Percentiles rank a stretch among this genome's conserved stretches.
These are phyloP conservation scores for Venturia effusa DNA, from an alignment of 2,329 filamentous ascomycete genomes.

Conservation along the genomic window DNA sequence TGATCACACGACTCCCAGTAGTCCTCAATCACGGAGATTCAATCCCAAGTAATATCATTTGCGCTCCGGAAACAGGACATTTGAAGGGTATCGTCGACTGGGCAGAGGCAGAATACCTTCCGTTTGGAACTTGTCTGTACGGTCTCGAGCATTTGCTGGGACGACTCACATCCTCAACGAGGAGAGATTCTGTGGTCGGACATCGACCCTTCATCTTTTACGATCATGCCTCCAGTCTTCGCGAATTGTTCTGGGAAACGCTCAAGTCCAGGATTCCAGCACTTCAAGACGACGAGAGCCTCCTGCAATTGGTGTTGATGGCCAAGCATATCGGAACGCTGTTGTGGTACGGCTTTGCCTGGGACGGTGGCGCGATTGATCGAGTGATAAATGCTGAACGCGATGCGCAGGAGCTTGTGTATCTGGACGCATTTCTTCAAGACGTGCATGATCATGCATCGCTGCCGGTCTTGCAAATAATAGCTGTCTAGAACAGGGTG, in stretches of 20 bases:
- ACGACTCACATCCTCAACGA: constrained; percentile 24
- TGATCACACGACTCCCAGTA: constrained; percentile 42
- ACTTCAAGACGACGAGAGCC: constrained; percentile 19
- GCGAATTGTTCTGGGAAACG: constrained; percentile 40
- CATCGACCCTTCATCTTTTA: constrained; percentile 30
- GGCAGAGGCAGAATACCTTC: constrained; percentile 51
- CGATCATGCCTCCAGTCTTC: constrained; percentile 31
- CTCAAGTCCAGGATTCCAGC: constrained; percentile 27
- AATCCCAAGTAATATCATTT: constrained; percentile 46
- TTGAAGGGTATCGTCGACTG: constrained; percentile 51
- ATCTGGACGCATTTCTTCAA: constrained; percentile 35
- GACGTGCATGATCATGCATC: not conserved
- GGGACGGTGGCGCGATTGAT: constrained; percentile 49
- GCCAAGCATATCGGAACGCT: constrained; percentile 46
- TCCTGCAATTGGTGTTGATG: constrained; percentile 27
- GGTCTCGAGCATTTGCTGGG: constrained; percentile 51
- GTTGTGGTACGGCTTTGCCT: constrained; percentile 54
- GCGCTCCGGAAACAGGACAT: constrained; percentile 32
- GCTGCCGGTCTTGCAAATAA: not conserved
- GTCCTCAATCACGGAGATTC: constrained; percentile 52
- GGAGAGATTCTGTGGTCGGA: constrained; percentile 5
- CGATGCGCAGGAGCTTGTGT: constrained; percentile 44
- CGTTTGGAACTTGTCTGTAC: constrained; percentile 50
- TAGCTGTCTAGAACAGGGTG: not conserved
- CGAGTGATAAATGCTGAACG: constrained; percentile 42